Evolutionary conservation across 768 basidiomycete genomes (phyloP).

Genomic region (Xerocomellus chrysenteron): DNA sequence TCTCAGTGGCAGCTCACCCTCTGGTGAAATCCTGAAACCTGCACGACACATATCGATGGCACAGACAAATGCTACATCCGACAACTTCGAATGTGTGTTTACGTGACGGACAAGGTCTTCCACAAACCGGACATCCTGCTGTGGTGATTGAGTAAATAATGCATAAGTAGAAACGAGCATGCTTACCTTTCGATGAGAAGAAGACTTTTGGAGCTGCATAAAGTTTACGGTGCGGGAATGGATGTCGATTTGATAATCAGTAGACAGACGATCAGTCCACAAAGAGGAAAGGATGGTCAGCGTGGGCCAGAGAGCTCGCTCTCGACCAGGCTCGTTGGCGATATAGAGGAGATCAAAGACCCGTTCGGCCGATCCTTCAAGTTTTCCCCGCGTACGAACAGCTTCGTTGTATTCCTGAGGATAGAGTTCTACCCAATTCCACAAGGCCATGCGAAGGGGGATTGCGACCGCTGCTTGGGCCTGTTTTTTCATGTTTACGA

Average conservation of each 20-base stretch:
- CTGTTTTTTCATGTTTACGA: constrained; percentile 78
- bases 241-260: constrained; percentile 49
- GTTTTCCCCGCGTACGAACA: constrained; percentile 55
- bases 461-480: constrained; percentile 70
- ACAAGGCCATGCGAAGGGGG: constrained; percentile 74
- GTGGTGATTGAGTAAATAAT: neutral
- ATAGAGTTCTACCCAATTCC: constrained; percentile 87
- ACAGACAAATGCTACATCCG: constrained; percentile 69
- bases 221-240: constrained; percentile 34
- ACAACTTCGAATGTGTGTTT: constrained; percentile 50
- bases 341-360: constrained; percentile 78
- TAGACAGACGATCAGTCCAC: constrained; percentile 68
- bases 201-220: constrained; percentile 29
- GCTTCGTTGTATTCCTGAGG: constrained; percentile 77
- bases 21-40: constrained; percentile 50
- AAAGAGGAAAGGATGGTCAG: constrained; percentile 72
- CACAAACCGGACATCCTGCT: constrained; percentile 53
- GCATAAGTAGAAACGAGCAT: neutral
- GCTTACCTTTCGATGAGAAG: constrained; percentile 32
- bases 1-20: constrained; percentile 61
- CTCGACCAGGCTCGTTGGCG: constrained; percentile 41
- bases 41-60: constrained; percentile 77
- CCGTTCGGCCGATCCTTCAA: constrained; percentile 83
- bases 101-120: constrained; percentile 64
- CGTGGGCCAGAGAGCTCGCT: constrained; percentile 74